These are phyloP conservation scores for Chrysanthemum lavandulifolium DNA, from an alignment of 129 eudicot genomes.

Conservation along the genomic window DNA sequence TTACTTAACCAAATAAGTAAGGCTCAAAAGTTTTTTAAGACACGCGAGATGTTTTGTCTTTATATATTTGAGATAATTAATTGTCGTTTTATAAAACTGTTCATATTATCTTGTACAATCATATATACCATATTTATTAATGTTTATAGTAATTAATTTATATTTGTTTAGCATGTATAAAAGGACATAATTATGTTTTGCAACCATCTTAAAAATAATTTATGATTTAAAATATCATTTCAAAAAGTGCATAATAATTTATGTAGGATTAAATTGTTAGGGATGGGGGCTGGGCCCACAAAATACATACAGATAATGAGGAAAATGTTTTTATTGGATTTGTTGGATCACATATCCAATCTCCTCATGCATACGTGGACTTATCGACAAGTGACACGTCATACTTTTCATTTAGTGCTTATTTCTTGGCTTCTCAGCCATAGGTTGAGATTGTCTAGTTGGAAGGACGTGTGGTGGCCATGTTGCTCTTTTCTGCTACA, in stretches of 20 bases:
- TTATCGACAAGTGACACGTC: conserved; percentile 37
- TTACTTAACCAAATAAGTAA: too few relatives aligned
- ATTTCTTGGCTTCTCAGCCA: conserved; percentile 26
- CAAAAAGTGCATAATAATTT: neutral
- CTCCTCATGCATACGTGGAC: conserved; percentile 33
- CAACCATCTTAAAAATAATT: too few relatives aligned
- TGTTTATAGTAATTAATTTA: too few relatives aligned
- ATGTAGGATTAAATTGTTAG: conserved; percentile 17
- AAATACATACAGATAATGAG: conserved; percentile 13
- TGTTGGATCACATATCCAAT: conserved; percentile 36
- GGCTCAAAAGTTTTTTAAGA: too few relatives aligned
- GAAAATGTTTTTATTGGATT: conserved; percentile 22
- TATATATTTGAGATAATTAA: too few relatives aligned
- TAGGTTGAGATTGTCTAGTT: conserved; percentile 23
- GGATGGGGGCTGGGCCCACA: conserved; percentile 18
- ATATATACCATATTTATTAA: too few relatives aligned
- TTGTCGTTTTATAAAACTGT: too few relatives aligned
- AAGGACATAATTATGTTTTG: too few relatives aligned
- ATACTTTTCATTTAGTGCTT: neutral
- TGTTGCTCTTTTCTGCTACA: conserved; percentile 20
- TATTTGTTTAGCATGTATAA: too few relatives aligned
- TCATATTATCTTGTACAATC: too few relatives aligned
- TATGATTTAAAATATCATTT: neutral
- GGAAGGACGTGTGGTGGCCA: conserved; percentile 41
- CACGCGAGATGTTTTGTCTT: too few relatives aligned